Conservation (phyloP, 352 stramenopile genomes). For the Globisporangium paddicum region DNA sequence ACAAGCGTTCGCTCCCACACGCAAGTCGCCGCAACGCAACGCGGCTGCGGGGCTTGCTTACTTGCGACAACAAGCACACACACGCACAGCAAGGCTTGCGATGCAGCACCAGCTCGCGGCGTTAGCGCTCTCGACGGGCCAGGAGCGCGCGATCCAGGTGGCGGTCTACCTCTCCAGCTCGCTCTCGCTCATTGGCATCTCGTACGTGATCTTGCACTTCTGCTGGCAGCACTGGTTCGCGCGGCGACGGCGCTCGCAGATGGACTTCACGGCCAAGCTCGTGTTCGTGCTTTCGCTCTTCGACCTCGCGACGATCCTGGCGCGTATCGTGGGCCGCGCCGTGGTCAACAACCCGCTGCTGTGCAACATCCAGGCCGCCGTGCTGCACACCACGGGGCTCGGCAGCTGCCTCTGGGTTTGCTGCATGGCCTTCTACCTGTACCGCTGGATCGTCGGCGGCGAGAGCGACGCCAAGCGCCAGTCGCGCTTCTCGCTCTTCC, state of each 20-base stretch:
- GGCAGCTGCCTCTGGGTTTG: slow-evolving; percentile 67
- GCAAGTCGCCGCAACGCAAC: background rate
- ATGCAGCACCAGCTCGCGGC: background rate
- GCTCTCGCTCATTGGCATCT: slow-evolving; percentile 52
- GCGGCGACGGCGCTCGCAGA: slow-evolving; percentile 12
- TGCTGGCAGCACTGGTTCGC: slow-evolving; percentile 36
- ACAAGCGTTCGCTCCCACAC: background rate
- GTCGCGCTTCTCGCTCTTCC: slow-evolving; percentile 48
- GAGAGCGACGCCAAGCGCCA: slow-evolving; percentile 66
- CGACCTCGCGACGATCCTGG: slow-evolving; percentile 48
- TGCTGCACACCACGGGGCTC: slow-evolving; percentile 54
- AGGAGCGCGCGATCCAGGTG: slow-evolving; percentile 34
- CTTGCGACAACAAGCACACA: background rate
- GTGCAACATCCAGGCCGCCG: slow-evolving; percentile 48
- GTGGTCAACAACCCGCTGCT: slow-evolving; percentile 35
- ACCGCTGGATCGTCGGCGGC: slow-evolving; percentile 70
- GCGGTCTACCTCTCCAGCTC: slow-evolving; percentile 38
- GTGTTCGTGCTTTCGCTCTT: slow-evolving; percentile 70
- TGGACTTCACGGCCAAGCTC: slow-evolving; percentile 69
- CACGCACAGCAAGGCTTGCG: slow-evolving; percentile 6
- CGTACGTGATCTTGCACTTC: slow-evolving; percentile 66
- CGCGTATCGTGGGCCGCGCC: slow-evolving; percentile 48
- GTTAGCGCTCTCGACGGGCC: slow-evolving; percentile 16
- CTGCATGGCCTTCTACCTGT: slow-evolving; percentile 80
- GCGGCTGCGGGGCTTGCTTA: background rate